These are phyloP conservation scores for Podospora pseudocomata DNA, from an alignment of 495 filamentous ascomycete genomes.

Conservation along the genomic window DNA sequence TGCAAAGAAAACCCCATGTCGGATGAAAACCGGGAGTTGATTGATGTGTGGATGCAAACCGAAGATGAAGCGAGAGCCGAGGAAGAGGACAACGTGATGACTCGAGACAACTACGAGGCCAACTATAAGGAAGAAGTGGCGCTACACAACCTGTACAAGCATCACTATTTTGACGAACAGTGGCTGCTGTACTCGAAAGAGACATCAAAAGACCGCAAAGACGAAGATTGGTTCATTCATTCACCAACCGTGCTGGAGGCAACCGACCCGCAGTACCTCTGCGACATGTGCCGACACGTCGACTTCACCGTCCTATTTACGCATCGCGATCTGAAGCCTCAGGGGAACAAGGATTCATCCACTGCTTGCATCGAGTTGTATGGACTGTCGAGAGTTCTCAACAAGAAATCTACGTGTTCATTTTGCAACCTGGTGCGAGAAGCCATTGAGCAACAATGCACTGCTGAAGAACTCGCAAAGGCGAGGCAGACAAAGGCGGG, in stretches of 20 bases:
- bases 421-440: conserved; percentile 17
- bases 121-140: background rate
- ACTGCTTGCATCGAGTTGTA: conserved; percentile 6
- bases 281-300: conserved; percentile 22
- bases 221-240: conserved; percentile 23
- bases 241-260: conserved; percentile 2
- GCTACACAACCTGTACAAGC: background rate
- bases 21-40: conserved; percentile 10
- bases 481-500: background rate
- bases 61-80: conserved; percentile 12
- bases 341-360: conserved; percentile 14
- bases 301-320: conserved; percentile 17
- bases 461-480: conserved; percentile 1
- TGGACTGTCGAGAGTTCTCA: conserved; percentile 9
- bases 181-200: background rate
- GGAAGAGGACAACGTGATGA: background rate
- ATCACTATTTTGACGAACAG: background rate
- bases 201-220: background rate
- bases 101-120: background rate
- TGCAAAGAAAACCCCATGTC: conserved; percentile 14
- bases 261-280: conserved; percentile 19
- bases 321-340: conserved; percentile 6
- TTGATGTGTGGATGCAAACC: conserved; percentile 14
- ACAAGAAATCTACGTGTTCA: conserved; percentile 5
- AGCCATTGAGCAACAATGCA: conserved; percentile 10